These are phyloP conservation scores for Globisporangium cylindrosporum DNA, from an alignment of 352 stramenopile species.

Conservation along the genomic window DNA sequence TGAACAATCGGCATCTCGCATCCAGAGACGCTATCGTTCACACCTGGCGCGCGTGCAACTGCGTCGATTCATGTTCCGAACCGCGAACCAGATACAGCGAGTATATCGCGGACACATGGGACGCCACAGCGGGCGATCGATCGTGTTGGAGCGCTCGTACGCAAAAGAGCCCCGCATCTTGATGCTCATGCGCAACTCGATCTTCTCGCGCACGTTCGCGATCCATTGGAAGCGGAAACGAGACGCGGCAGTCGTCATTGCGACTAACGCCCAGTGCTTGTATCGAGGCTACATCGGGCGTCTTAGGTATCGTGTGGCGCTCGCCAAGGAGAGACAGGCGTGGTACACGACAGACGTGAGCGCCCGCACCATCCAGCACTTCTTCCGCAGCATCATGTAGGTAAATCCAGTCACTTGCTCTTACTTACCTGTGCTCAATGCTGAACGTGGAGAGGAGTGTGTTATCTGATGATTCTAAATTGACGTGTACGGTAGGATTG, in stretches of 20 bases:
- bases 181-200: constrained; percentile 37
- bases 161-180: constrained; percentile 37
- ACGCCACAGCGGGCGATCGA: constrained; percentile 26
- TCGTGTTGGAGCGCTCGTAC: constrained; percentile 50
- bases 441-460: neutral
- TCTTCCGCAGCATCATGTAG: constrained; percentile 76
- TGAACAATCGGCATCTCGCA: constrained; percentile 25
- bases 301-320: constrained; percentile 25
- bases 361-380: constrained; percentile 60
- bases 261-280: constrained; percentile 31
- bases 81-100: constrained; percentile 48
- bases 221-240: constrained; percentile 57
- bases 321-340: constrained; percentile 29
- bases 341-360: constrained; percentile 37
- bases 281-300: constrained; percentile 55
- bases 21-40: constrained; percentile 56
- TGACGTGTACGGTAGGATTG: constrained; percentile 23
- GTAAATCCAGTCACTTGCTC: constrained; percentile 15
- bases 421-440: neutral
- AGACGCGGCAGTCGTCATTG: constrained; percentile 41
- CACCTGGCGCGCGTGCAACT: constrained; percentile 50
- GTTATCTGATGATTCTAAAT: neutral
- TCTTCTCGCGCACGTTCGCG: constrained; percentile 58
- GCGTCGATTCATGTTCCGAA: constrained; percentile 28
- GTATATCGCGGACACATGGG: constrained; percentile 49